A percentile compares a stretch with the other conserved stretches of the same genome.
phyloP scores from a whole-genome alignment of 2,329 filamentous ascomycete species.

The Aspergillus thermomutatus region DNA sequence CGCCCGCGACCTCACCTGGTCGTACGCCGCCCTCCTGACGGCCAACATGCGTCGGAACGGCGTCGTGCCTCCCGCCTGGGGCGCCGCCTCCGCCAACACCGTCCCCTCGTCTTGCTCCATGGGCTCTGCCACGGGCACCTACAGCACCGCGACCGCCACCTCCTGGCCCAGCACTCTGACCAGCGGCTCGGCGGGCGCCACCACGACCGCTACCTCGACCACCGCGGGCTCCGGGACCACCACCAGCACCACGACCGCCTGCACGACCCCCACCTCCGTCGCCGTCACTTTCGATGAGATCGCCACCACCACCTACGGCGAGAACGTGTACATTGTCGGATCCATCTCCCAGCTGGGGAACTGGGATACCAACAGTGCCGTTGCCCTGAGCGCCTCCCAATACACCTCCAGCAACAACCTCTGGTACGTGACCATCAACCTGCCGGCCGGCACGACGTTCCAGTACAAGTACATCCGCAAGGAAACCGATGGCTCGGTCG shows the following conservation, averaged over 20 bases:
- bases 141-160: slow-evolving; percentile 30
- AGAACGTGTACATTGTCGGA: slow-evolving; percentile 65
- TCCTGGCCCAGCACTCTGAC: slow-evolving; percentile 30
- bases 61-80: slow-evolving; percentile 34
- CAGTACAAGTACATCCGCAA: slow-evolving; percentile 69
- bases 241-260: slow-evolving; percentile 13
- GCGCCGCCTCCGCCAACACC: slow-evolving; percentile 27
- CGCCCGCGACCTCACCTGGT: slow-evolving; percentile 45
- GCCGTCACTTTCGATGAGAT: slow-evolving; percentile 62
- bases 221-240: slow-evolving; percentile 11
- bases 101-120: slow-evolving; percentile 29
- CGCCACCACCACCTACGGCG: slow-evolving; percentile 57
- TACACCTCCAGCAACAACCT: slow-evolving; percentile 60
- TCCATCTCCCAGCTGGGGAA: slow-evolving; percentile 57
- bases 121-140: slow-evolving; percentile 33
- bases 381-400: slow-evolving; percentile 55
- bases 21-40: slow-evolving; percentile 42
- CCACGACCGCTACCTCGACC: slow-evolving; percentile 6
- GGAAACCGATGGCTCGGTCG: slow-evolving; percentile 51
- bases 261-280: slow-evolving; percentile 40
- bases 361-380: slow-evolving; percentile 57
- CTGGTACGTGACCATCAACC: slow-evolving; percentile 57
- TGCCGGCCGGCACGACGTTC: slow-evolving; percentile 55
- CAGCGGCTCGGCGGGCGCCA: slow-evolving; percentile 8
- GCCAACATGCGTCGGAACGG: slow-evolving; percentile 31